These are phyloP conservation scores for Teratosphaeria gauchensis DNA, from an alignment of 2,329 filamentous ascomycete genomes.

Conservation along the genomic window DNA sequence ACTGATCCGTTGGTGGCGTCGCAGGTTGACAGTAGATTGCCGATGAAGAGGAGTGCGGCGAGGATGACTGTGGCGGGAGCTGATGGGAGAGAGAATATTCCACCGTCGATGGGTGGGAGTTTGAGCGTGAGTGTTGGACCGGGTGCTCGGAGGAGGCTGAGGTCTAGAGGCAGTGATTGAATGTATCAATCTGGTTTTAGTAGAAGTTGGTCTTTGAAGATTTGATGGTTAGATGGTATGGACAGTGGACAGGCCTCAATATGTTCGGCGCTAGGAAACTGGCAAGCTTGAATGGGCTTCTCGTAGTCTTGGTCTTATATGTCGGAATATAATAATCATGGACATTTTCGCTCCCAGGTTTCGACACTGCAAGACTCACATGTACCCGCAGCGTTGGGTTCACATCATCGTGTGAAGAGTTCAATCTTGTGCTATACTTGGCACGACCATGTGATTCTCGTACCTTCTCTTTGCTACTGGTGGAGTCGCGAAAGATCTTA, in stretches of 20 bases:
- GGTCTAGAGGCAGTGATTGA: constrained; percentile 36
- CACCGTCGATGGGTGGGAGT: constrained; percentile 21
- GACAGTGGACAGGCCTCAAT: background rate
- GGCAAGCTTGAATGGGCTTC: background rate
- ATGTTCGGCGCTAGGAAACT: background rate
- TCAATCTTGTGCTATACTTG: background rate
- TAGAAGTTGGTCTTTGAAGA: no score
- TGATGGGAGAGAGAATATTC: constrained; percentile 15
- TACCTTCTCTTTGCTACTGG: background rate
- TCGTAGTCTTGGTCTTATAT: background rate
- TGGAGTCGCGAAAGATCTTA: background rate
- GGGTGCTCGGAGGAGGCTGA: constrained; percentile 36
- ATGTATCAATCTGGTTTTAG: background rate
- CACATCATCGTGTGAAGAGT: background rate
- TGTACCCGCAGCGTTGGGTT: background rate
- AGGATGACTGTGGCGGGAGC: constrained; percentile 34
- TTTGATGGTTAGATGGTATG: background rate
- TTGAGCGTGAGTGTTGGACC: constrained; percentile 30
- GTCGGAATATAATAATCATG: background rate
- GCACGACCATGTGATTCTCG: background rate
- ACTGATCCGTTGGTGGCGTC: constrained; percentile 21
- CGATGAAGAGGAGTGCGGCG: constrained; percentile 27
- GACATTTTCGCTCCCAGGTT: background rate
- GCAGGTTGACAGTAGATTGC: constrained; percentile 31
- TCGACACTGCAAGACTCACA: background rate